A percentile compares a stretch with the other conserved stretches of the same genome.
phyloP scores from a whole-genome alignment of 2,329 filamentous ascomycete species.

The Periconia macrospinosa region DNA sequence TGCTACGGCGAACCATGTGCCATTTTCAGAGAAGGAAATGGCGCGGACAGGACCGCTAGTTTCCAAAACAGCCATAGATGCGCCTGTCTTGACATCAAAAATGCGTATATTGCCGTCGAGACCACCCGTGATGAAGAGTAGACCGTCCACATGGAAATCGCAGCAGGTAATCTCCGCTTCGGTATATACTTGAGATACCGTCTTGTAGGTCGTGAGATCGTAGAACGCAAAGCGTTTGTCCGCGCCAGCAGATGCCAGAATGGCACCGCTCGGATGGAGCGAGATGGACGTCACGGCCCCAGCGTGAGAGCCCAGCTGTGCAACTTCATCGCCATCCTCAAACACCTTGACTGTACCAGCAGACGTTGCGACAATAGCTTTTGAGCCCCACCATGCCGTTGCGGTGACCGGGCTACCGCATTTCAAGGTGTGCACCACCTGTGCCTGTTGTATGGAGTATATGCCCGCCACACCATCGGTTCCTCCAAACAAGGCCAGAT shows the following conservation, averaged over 20 bases:
- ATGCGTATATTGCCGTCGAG: conserved; percentile 79
- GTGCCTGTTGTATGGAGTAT: conserved; percentile 75
- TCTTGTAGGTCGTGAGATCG: conserved; percentile 68
- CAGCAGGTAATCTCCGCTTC: conserved; percentile 76
- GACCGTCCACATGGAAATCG: conserved; percentile 95
- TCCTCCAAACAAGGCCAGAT: conserved; percentile 73
- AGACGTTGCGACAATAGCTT: conserved; percentile 72
- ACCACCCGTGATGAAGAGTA: conserved; percentile 86
- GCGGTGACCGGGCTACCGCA: conserved; percentile 67
- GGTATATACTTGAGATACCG: conserved; percentile 76
- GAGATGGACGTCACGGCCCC: conserved; percentile 77
- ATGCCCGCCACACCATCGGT: conserved; percentile 74
- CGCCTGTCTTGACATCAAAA: conserved; percentile 81
- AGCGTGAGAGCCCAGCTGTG: conserved; percentile 77
- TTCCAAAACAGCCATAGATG: conserved; percentile 74
- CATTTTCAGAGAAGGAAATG: conserved; percentile 91
- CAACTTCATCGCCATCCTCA: conserved; percentile 68
- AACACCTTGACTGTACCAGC: conserved; percentile 81
- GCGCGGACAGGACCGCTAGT: conserved; percentile 68
- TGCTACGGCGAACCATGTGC: conserved; percentile 88
- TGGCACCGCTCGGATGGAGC: conserved; percentile 78
- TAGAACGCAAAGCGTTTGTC: conserved; percentile 95
- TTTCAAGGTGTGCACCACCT: conserved; percentile 70
- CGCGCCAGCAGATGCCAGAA: conserved; percentile 82
- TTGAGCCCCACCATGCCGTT: conserved; percentile 66